Percentiles rank a stretch among this genome's conserved stretches.
Evolutionary conservation across 139 green algal genomes (phyloP).

Genomic region (Chlamydomonas applanata): DNA sequence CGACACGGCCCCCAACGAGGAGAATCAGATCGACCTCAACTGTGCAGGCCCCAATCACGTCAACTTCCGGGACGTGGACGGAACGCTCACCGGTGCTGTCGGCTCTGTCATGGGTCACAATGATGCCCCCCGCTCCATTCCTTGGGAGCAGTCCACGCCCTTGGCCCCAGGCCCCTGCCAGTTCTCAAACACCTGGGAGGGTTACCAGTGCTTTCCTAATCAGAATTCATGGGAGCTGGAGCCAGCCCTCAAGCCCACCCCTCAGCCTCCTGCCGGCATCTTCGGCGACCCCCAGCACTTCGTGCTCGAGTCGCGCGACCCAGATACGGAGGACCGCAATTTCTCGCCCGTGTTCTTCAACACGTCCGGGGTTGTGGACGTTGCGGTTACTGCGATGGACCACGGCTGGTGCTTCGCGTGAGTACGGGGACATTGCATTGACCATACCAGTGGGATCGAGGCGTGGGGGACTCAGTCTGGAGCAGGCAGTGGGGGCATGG

Average conservation of each 20-base stretch:
- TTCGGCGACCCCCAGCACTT: conserved; percentile 45
- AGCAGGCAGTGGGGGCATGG: too few species aligned
- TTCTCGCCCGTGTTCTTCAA: conserved; percentile 51
- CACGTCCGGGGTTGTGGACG: conserved; percentile 19
- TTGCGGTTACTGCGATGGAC: conserved; percentile 40
- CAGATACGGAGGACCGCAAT: conserved; percentile 58
- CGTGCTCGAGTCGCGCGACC: conserved; percentile 51
- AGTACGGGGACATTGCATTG: not conserved
- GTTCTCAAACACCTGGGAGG: conserved; percentile 14
- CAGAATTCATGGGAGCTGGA: conserved; percentile 20
- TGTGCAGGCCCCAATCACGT: conserved; percentile 48
- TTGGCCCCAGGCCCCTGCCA: conserved; percentile 37
- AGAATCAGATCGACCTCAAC: conserved; percentile 38
- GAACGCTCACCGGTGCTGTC: conserved; percentile 8
- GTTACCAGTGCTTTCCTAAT: conserved; percentile 31
- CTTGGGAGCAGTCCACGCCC: conserved; percentile 37
- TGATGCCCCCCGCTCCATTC: not conserved
- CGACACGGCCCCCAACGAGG: too few species aligned
- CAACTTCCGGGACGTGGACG: conserved; percentile 48
- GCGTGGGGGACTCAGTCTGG: too few species aligned
- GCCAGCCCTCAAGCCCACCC: conserved; percentile 10
- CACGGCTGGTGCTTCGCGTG: conserved; percentile 64
- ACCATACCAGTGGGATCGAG: not conserved
- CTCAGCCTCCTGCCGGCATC: conserved; percentile 32
- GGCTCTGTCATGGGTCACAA: conserved; percentile 11